Percentiles rank a stretch among this genome's conserved stretches.
Evolutionary conservation across 2,329 filamentous ascomycete species (phyloP).

Genomic region (Blastomyces gilchristii): DNA sequence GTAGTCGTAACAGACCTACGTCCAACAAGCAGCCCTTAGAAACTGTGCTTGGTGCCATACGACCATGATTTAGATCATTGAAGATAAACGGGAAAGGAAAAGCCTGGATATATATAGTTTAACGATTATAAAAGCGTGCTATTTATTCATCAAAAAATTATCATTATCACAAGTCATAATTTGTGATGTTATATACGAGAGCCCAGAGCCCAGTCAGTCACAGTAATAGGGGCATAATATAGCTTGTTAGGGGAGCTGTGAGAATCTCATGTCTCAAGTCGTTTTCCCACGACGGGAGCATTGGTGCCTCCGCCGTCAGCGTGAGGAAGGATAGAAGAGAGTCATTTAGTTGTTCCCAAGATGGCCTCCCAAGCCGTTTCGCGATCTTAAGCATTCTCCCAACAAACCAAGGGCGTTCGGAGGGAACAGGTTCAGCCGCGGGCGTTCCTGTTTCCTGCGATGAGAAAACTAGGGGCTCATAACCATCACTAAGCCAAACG

Average conservation of each 20-base stretch:
- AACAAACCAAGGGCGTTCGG: conserved; percentile 31
- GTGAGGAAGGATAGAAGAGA: conserved; percentile 30
- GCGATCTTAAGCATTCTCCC: conserved; percentile 33
- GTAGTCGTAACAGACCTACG: not conserved
- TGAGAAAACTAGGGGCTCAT: not conserved
- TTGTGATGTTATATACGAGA: not conserved
- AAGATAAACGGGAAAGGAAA: not conserved
- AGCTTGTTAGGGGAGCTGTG: conserved; percentile 28
- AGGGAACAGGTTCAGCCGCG: conserved; percentile 10
- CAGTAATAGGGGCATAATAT: conserved; percentile 23
- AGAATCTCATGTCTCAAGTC: conserved; percentile 30
- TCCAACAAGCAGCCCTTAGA: not conserved
- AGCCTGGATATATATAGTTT: not conserved
- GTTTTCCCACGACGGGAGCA: conserved; percentile 24
- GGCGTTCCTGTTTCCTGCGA: not conserved
- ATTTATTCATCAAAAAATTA: not conserved
- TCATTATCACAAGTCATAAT: not conserved
- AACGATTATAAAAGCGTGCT: not conserved
- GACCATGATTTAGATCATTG: not conserved
- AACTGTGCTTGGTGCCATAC: not conserved
- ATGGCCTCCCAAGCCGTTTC: conserved; percentile 26
- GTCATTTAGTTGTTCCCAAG: conserved; percentile 29
- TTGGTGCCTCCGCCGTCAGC: conserved; percentile 19
- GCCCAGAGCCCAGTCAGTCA: not conserved
- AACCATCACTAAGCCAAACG: conserved; percentile 11